phyloP scores from a whole-genome alignment of 2,329 filamentous ascomycete genomes.

The Cladosporium phlei region DNA sequence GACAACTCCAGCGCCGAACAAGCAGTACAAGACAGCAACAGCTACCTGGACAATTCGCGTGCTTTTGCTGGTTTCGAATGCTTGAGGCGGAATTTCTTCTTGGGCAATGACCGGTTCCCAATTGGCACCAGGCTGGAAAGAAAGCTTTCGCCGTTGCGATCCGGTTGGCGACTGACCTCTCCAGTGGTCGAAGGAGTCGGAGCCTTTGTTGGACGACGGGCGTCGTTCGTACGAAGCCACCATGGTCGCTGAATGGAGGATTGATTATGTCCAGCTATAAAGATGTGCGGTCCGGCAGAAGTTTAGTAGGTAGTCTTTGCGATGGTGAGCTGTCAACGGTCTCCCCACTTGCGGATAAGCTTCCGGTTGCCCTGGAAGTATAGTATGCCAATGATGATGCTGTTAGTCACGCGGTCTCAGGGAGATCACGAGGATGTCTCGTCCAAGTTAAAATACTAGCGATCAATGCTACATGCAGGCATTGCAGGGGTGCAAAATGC shows the following conservation, averaged over 20 bases:
- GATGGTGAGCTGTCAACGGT: too few species aligned
- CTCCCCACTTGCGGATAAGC: too few species aligned
- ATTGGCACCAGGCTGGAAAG: constrained; percentile 46
- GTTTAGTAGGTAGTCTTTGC: too few species aligned
- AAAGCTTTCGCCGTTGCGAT: constrained; percentile 44
- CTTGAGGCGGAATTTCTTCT: constrained; percentile 40
- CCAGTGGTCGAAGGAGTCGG: constrained; percentile 17
- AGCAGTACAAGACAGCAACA: constrained; percentile 65
- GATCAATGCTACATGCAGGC: too few species aligned
- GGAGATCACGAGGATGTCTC: too few species aligned
- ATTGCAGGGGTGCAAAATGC: too few species aligned
- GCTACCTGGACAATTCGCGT: constrained; percentile 58
- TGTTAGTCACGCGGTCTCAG: too few species aligned
- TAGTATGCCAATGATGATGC: too few species aligned
- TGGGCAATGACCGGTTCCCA: constrained; percentile 38
- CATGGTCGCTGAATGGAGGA: background rate
- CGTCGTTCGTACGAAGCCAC: background rate
- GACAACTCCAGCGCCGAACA: constrained; percentile 72
- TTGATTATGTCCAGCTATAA: background rate
- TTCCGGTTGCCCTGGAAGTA: too few species aligned
- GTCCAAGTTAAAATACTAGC: too few species aligned
- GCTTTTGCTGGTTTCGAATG: constrained; percentile 51
- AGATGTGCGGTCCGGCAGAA: background rate
- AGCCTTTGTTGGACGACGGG: background rate
- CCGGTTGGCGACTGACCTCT: constrained; percentile 29